Evolutionary conservation across 2,329 filamentous ascomycete genomes (phyloP).

Genomic region (Cladophialophora immunda): DNA sequence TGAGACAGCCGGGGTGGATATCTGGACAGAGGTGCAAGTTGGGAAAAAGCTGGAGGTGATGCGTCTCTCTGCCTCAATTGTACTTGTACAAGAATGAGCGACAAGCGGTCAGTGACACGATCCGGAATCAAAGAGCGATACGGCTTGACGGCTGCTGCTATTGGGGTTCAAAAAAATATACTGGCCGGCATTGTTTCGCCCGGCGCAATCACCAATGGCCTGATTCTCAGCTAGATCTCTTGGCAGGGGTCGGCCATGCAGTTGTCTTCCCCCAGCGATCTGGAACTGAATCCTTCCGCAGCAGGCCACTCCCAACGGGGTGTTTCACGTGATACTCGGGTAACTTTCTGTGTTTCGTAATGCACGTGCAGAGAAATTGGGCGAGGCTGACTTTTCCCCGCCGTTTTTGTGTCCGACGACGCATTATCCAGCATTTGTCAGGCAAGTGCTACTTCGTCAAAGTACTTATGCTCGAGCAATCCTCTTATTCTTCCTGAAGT

Average conservation of each 20-base stretch:
- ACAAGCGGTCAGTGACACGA: conserved; percentile 22
- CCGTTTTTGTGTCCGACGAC: conserved; percentile 16
- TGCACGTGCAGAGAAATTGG: background rate
- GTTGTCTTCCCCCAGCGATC: background rate
- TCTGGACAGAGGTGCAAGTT: background rate
- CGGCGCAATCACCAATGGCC: conserved; percentile 5
- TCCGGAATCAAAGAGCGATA: conserved; percentile 20
- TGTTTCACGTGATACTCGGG: background rate
- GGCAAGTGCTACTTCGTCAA: background rate
- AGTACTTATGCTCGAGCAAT: background rate
- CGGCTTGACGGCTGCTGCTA: background rate
- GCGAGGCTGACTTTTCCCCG: conserved; percentile 19
- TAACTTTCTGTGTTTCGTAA: background rate
- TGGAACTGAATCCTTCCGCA: conserved; percentile 11
- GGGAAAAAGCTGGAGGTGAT: background rate
- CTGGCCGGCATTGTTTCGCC: background rate
- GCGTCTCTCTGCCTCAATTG: background rate
- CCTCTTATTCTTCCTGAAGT: background rate
- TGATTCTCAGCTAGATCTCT: conserved; percentile 10
- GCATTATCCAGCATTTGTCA: conserved; percentile 16
- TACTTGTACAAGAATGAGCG: conserved; percentile 16
- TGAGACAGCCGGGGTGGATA: conserved; percentile 39
- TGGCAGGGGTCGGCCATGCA: conserved; percentile 12
- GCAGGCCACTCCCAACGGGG: background rate
- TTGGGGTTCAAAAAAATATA: conserved; percentile 1